A percentile compares a stretch with the other conserved stretches of the same genome.
Conservation (phyloP, 257 asterid genomes). For the Echium plantagineum region DNA sequence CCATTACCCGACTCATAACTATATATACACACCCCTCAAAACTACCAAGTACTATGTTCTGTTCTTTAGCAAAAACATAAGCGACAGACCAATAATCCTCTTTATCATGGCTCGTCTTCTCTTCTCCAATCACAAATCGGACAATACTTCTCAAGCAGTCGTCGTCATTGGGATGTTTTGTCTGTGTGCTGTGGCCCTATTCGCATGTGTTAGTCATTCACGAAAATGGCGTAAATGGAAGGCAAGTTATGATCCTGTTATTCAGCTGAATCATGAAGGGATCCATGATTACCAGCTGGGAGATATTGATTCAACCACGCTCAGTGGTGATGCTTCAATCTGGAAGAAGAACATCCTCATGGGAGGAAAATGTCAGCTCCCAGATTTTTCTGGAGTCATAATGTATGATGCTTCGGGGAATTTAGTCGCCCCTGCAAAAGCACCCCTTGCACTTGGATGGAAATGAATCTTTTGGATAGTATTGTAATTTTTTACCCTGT, state of each 20-base stretch:
- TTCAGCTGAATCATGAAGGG: conserved; percentile 44
- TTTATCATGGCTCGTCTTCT: conserved; percentile 37
- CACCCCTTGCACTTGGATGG: conserved; percentile 36
- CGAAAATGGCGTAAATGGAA: conserved; percentile 42
- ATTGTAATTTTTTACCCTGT: too few species aligned
- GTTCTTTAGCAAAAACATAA: neutral
- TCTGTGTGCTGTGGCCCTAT: conserved; percentile 42
- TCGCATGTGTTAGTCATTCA: conserved; percentile 52
- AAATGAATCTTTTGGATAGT: conserved; percentile 23
- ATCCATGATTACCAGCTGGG: conserved; percentile 27
- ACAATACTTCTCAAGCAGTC: conserved; percentile 23
- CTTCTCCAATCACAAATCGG: conserved; percentile 17
- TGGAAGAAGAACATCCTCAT: conserved; percentile 73
- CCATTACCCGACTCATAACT: neutral
- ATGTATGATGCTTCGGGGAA: conserved; percentile 59
- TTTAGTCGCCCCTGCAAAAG: conserved; percentile 23
- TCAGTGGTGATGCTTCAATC: conserved; percentile 41
- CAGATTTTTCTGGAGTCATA: conserved; percentile 74
- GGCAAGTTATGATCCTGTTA: conserved; percentile 60
- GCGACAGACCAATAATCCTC: neutral
- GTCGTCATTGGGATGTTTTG: conserved; percentile 36
- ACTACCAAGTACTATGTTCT: neutral
- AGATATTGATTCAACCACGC: conserved; percentile 32
- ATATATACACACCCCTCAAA: neutral
- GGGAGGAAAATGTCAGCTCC: conserved; percentile 85